A percentile compares a stretch with the other conserved stretches of the same genome.
phyloP scores from a whole-genome alignment of 129 eudicot genomes.

The Centrapalus pauciflorus region DNA sequence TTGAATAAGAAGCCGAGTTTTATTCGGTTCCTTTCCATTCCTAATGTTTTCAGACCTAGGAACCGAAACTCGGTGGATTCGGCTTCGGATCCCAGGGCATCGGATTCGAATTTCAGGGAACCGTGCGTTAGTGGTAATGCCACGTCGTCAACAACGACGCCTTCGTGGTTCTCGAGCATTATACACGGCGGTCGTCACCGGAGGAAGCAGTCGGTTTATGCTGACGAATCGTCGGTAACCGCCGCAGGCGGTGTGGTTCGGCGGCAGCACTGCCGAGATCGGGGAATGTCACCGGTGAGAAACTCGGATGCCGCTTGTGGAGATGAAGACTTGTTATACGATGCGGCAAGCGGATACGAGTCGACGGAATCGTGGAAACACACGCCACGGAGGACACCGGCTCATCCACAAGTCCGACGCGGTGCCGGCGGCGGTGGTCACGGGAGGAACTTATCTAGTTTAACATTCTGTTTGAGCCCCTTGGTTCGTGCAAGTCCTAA shows the following conservation, averaged over 20 bases:
- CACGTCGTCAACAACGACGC: conserved; percentile 23
- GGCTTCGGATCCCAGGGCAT: conserved; percentile 18
- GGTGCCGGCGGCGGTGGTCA: conserved; percentile 31
- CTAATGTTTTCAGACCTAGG: conserved; percentile 57
- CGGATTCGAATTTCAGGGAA: conserved; percentile 19
- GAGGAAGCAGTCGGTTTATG: conserved; percentile 33
- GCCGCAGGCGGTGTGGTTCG: conserved; percentile 13
- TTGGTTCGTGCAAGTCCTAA: conserved; percentile 71
- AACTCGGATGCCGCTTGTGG: conserved; percentile 36
- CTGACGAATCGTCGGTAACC: conserved; percentile 17
- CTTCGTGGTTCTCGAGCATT: conserved; percentile 55
- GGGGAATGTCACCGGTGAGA: conserved; percentile 75
- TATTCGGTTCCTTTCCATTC: conserved; percentile 27
- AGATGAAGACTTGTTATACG: conserved; percentile 33
- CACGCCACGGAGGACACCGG: conserved; percentile 52
- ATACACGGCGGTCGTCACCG: conserved; percentile 24
- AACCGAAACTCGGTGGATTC: conserved; percentile 23
- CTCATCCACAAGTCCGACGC: conserved; percentile 15
- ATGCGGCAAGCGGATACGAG: conserved; percentile 45
- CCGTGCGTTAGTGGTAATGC: conserved; percentile 15
- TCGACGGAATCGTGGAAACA: conserved; percentile 46
- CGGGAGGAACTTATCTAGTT: conserved; percentile 34
- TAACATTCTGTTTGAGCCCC: conserved; percentile 58
- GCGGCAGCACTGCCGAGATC: conserved; percentile 28
- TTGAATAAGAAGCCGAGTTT: conserved; percentile 21